Evolutionary conservation across 2,329 filamentous ascomycete species (phyloP), one percentile per base, ranked within the genome.

Genomic region (Diaporthe humulicola): DNA sequence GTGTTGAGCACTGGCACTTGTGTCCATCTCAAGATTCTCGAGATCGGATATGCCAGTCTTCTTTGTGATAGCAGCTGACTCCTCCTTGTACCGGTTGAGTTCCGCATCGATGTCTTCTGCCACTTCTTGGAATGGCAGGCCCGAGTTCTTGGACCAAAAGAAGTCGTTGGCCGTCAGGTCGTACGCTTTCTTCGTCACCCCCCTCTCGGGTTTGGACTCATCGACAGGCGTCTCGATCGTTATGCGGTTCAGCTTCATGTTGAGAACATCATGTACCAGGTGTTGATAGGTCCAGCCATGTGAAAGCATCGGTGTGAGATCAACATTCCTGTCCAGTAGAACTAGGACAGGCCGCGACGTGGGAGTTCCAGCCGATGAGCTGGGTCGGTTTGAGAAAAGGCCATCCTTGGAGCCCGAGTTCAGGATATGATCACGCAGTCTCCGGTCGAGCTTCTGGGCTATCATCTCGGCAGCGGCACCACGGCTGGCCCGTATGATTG

Each of bases 271-370:
- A 78, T 91, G 94, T 22, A 98, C 94, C 15, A 98, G 87, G 10
- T 94, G 97, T 83, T 98, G 95, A 79, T 98, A 92, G 12, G 90
- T 90, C 88, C 88, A 90, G 28, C 96, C 98, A 84, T 99, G 97
- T 19, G 96, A 98, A n/a, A 99, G 90, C 97, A 99, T 98, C 3
- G 97, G 96, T 77, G 98, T 95, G 71, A 99, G 86, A 83, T 99
- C 97, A 58, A 99, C 93, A 81, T 98, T 98, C 78, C 97, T 93
- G 84, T 99, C 97, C 64, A 98, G 93, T 70, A 99, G 94, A 78
- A 99, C 92, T 60, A 99, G 90, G 0, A 98, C 95, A 0, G 97
- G 97, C 66, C 97, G 89, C 33, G 95, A 94, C 12, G 92, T 90
- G 2, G 93, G 90, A 0, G 94, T 93, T 22, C 90, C 89, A 1